Base-by-base conservation (phyloP, 306 rosid species). In the Malus sieversii region DNA sequence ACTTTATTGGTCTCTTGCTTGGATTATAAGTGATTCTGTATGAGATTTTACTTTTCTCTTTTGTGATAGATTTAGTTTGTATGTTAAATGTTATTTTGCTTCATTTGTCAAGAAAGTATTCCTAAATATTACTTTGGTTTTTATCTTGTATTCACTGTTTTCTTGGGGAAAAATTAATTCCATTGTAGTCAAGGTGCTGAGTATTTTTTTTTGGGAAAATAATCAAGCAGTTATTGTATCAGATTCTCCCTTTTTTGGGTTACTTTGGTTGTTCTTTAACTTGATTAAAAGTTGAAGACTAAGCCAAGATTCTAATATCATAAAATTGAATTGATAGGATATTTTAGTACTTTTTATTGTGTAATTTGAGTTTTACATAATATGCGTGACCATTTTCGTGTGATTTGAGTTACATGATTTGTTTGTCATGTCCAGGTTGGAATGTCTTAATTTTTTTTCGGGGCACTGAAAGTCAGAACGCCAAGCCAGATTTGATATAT, bases 21-120 rank as follows among this genome's bases (percentile, higher is more conserved):
- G 90, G 86, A 84, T 85, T 78, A 78, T 84, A 92, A 90, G 98
- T 84, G 98, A 92, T 92, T 85, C 97, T 87, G 85, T 82, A 74
- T 46, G 29, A 58, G 59, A 51, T 53, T 70, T 74, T 78, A 45
- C 70, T 79, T 76, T 70, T 81, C 74, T 53, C 67, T 65, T 74
- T 71, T 81, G 10, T 71, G 69, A 73, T 76, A 55, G 82, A 71
- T 81, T 81, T 85, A 72, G 73, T 85, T 79, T 79, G 44, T 71
- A 62, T 70, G 67, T 75, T 84, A 23, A 72, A 68, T 73, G 53
- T 14, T 48, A 48, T 5, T 44, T 57, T 22, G 75, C 52, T 33
- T 60, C 29, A 74, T 62, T 70, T 44, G 40, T 70, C 3, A n/a
- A 40, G 9, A 64, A 29, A 13, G 29, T 42, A 18, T 48, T 22